These are phyloP conservation scores for Cercospora citrullina DNA, from an alignment of 2,329 filamentous ascomycete genomes.

Conservation along the genomic window DNA sequence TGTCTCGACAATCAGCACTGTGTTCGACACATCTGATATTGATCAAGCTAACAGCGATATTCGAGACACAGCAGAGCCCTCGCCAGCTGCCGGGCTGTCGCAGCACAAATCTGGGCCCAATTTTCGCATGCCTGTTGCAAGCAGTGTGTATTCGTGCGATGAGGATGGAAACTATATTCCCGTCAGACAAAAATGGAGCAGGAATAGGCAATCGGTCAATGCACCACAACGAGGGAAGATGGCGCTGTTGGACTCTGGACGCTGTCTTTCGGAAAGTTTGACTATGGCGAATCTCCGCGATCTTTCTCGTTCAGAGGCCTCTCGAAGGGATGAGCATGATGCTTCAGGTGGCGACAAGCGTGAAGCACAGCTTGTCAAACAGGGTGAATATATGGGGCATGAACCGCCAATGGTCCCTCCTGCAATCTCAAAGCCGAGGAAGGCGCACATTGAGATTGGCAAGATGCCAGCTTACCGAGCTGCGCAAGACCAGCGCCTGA, in stretches of 20 bases:
- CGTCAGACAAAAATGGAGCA: conserved; percentile 6
- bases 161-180: conserved; percentile 8
- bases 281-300: background rate
- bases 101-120: background rate
- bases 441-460: background rate
- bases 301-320: background rate
- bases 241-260: background rate
- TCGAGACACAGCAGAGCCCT: background rate
- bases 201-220: background rate
- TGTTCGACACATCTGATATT: background rate
- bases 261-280: background rate
- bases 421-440: background rate
- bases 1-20: background rate
- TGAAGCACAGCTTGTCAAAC: background rate
- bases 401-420: background rate
- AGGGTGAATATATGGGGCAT: background rate
- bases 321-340: background rate
- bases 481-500: background rate
- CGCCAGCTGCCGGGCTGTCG: background rate
- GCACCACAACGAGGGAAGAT: background rate
- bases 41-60: background rate
- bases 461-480: conserved; percentile 3
- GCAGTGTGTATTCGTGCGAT: conserved; percentile 16
- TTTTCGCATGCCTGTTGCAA: conserved; percentile 2
- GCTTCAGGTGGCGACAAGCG: background rate